Evolutionary conservation across 345 rosid genomes (phyloP).

Genomic region (Citrus cavaleriei): DNA sequence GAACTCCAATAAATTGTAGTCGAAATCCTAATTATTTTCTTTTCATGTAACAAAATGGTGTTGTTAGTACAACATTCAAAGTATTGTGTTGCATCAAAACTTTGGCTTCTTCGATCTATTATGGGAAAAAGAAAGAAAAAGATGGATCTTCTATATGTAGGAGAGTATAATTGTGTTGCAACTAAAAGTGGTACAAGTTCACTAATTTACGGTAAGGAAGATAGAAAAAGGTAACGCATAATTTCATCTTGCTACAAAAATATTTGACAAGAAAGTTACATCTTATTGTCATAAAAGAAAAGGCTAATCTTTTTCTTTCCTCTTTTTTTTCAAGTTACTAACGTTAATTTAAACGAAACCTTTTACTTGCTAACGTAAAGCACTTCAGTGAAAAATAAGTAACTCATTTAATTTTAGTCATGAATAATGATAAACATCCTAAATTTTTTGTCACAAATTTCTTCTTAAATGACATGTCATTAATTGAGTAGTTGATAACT

Average conservation of each 20-base stretch:
- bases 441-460: fast-evolving
- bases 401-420: no score
- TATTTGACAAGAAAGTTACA: not conserved
- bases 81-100: not conserved
- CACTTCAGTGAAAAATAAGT: no score
- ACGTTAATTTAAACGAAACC: not conserved
- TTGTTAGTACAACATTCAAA: not conserved
- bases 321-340: not conserved
- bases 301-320: not conserved
- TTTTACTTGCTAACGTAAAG: not conserved
- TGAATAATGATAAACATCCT: no score
- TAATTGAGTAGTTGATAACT: no score
- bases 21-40: no score
- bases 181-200: not conserved
- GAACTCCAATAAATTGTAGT: no score
- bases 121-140: not conserved
- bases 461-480: no score
- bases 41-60: not conserved
- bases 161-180: not conserved
- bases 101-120: not conserved
- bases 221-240: not conserved
- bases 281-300: not conserved
- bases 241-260: not conserved
- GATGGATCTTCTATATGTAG: not conserved
- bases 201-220: not conserved